Evolutionary conservation across 805 yeast species (phyloP), one percentile per base, ranked within the genome.

Genomic region (Tetrapisispora fleetii): DNA sequence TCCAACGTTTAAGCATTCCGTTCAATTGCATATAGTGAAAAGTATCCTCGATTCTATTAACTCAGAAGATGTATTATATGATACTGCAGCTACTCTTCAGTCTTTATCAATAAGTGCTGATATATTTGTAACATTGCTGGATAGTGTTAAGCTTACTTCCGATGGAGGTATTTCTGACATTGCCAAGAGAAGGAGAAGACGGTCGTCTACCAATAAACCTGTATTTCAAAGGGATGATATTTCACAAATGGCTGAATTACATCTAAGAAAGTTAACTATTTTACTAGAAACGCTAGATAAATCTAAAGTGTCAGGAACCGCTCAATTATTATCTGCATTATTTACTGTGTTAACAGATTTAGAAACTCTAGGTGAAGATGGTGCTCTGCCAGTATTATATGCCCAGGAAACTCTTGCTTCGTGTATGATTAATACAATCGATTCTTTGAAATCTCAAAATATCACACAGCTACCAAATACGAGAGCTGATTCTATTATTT

Each of bases 401-500:
- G 83, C 95, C 1, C 95, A 93, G 68, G 97, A 93, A 64, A 80
- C 91, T 0, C 70, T 93, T 51, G 93, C 96, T 2, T 78, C 85
- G 40, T 86, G 95, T 64, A 83, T 93, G 85, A 74, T 81, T 44
- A 77, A 79, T 53, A 74, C 83, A 21, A 81, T 90, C 27, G 72
- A 76, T 41, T 68, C 73, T 7, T 68, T 86, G 69, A 78, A 78
- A 53, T 56, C 62, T 19, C 53, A 61, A 16, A 53, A 64, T 48
- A 59, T 63, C 11, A 64, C 80, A 17, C 88, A 85, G 54, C 73
- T 85, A 27, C 76, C 77, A 52, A 71, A 85, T 9, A 73, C 90
- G 38, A 77, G 98, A 64, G 91, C 96, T 2, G 98, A 91, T 64
- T 80, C 89, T 49, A 74, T 93, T 55, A 96, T 93, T 27, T 83